Evolutionary conservation across 371 early-diverging fungal species (phyloP).

Genomic region (Choanephora cucurbitarum): DNA sequence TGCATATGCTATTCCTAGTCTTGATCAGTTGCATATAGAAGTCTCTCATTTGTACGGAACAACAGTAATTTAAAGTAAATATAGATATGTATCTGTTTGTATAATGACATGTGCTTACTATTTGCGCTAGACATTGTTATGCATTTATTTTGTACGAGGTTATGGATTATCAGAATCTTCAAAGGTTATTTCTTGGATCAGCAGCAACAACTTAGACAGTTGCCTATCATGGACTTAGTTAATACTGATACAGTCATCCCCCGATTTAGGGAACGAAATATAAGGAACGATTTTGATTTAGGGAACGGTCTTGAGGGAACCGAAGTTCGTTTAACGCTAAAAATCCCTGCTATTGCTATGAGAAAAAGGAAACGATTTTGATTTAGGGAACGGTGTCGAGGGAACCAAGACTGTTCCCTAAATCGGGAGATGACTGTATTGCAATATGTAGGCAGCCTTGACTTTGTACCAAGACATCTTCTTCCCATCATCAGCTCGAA

Average conservation of each 20-base stretch:
- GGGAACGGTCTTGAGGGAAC: too few species aligned
- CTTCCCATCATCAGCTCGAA: neutral
- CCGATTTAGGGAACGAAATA: too few species aligned
- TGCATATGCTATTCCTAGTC: neutral
- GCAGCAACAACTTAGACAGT: neutral
- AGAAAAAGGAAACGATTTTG: too few species aligned
- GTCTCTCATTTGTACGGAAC: neutral
- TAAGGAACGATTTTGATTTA: too few species aligned
- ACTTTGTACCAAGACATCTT: neutral
- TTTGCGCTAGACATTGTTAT: neutral
- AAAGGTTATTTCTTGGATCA: neutral
- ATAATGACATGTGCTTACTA: neutral
- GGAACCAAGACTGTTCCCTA: too few species aligned
- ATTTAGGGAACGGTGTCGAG: too few species aligned
- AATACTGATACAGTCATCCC: too few species aligned
- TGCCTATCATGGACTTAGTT: slow-evolving; percentile 1
- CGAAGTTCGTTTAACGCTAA: too few species aligned
- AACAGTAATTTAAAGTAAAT: neutral
- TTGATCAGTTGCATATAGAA: neutral
- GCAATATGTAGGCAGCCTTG: neutral
- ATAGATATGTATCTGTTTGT: neutral
- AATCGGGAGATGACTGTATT: too few species aligned
- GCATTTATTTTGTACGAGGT: neutral
- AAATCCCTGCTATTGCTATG: too few species aligned
- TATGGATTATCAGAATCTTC: neutral